Percentiles rank a stretch among this genome's conserved stretches.
phyloP scores from a whole-genome alignment of 2,329 filamentous ascomycete species.

The Leptographium lundbergii region DNA sequence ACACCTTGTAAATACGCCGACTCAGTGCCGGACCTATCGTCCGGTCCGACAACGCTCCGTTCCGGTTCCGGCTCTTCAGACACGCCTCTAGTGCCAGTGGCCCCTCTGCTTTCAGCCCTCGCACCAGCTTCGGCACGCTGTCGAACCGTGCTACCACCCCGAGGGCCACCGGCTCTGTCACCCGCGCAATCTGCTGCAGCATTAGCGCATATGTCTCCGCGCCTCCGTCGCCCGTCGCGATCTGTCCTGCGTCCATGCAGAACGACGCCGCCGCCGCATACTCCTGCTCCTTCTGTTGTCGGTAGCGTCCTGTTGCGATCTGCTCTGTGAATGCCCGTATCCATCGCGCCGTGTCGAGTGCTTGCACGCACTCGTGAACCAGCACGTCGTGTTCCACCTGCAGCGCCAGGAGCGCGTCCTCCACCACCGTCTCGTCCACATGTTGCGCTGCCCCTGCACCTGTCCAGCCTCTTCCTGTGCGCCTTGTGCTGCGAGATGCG shows the following conservation, averaged over 20 bases:
- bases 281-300: conserved; percentile 35
- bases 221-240: conserved; percentile 53
- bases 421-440: conserved; percentile 54
- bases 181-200: conserved; percentile 60
- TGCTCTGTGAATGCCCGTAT: conserved; percentile 65
- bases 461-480: conserved; percentile 3
- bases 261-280: conserved; percentile 47
- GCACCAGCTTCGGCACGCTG: conserved; percentile 43
- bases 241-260: conserved; percentile 70
- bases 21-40: conserved; percentile 46
- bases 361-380: conserved; percentile 53
- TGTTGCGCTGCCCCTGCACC: conserved; percentile 18
- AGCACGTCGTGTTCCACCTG: conserved; percentile 53
- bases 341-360: conserved; percentile 59
- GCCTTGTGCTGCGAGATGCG: not conserved
- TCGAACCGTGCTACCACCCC: conserved; percentile 52
- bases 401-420: conserved; percentile 57
- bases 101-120: conserved; percentile 44
- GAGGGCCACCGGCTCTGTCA: conserved; percentile 61
- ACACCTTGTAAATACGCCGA: conserved; percentile 45
- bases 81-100: conserved; percentile 50
- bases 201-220: conserved; percentile 60
- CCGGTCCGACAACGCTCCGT: conserved; percentile 42
- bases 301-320: conserved; percentile 64
- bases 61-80: conserved; percentile 40